Evolutionary conservation across 176 grass and related monocot genomes (phyloP), one percentile per base, ranked within the genome.

Genomic region (Secale cereale): DNA sequence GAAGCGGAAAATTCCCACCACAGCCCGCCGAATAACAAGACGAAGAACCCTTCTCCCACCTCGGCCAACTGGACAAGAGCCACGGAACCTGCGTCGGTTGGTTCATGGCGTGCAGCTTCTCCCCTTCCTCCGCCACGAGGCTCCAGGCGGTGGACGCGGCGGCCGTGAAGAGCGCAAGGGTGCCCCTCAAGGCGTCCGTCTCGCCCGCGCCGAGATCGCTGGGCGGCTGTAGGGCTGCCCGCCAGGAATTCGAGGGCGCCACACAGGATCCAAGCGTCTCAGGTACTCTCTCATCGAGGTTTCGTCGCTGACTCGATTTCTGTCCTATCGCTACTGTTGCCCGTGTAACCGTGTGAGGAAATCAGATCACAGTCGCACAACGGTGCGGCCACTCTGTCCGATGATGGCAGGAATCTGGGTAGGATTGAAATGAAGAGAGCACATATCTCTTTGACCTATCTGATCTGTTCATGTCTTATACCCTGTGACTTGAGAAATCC

Each of bases 51-150:
- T 36, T 68, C 65, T 35, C 22, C 65, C 17, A 35, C 30, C 31
- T 10, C 71, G 70, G 14, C 23, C 22, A 16, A 73, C 14, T 74
- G 25, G 52, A 45, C 27, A 62, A 25, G 60, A 77, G 65, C 71
- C 37, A 45, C 64, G 23, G 6, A 8, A 56, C 23, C 31, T 37
- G 41, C 23, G 32, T 17, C 14, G 17, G 32, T 17, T 14, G 17
- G 69, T 52, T 81, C 77, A 99, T 99, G 97, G 97, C 97, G 60
- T 80, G 85, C 89, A 95, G 86, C 74, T 80, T 96, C 76, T 70
- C 93, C 14, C 81, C 93, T 83, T 85, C 88, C 78, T 92, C 95
- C 39, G 75, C 97, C 26, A 67, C 87, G 48, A 91, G 90, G 91
- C 81, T 94, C 66, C 97, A 94, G 54, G 81, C 89, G 70, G 23